phyloP scores from a whole-genome alignment of 2,329 filamentous ascomycete species.

The Pseudogymnoascus sp. region DNA sequence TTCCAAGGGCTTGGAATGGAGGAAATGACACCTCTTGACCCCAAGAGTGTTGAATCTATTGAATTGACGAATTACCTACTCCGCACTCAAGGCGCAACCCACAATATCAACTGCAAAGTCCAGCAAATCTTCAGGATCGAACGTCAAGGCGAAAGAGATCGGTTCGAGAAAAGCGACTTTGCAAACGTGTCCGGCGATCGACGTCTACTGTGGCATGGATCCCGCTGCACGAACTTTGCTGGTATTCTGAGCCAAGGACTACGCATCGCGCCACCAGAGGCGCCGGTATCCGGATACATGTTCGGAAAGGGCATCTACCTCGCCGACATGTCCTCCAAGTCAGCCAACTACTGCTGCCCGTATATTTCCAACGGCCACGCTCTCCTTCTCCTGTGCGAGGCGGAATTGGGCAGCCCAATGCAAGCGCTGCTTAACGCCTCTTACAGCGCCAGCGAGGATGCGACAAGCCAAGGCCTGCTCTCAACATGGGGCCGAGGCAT shows the following conservation, averaged over 20 bases:
- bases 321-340: slow-evolving; percentile 78
- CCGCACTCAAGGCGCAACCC: slow-evolving; percentile 60
- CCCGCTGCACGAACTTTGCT: slow-evolving; percentile 73
- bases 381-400: slow-evolving; percentile 75
- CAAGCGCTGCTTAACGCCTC: slow-evolving; percentile 51
- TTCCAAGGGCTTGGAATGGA: slow-evolving; percentile 64
- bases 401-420: slow-evolving; percentile 71
- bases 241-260: slow-evolving; percentile 83
- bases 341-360: slow-evolving; percentile 66
- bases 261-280: slow-evolving; percentile 81
- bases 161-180: slow-evolving; percentile 28
- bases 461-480: slow-evolving; percentile 50
- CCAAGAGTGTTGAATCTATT: slow-evolving; percentile 48
- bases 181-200: slow-evolving; percentile 44
- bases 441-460: slow-evolving; percentile 57
- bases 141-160: slow-evolving; percentile 59
- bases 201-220: slow-evolving; percentile 81
- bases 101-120: slow-evolving; percentile 52
- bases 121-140: slow-evolving; percentile 78
- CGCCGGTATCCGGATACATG: slow-evolving; percentile 75
- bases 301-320: slow-evolving; percentile 88
- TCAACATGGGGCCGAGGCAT: slow-evolving; percentile 65
- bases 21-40: slow-evolving; percentile 57
- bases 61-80: slow-evolving; percentile 60
- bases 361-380: slow-evolving; percentile 59